A percentile compares a stretch with the other conserved stretches of the same genome.
Evolutionary conservation across 495 filamentous ascomycete species (phyloP).

Genomic region (Penicillium mononematosum): DNA sequence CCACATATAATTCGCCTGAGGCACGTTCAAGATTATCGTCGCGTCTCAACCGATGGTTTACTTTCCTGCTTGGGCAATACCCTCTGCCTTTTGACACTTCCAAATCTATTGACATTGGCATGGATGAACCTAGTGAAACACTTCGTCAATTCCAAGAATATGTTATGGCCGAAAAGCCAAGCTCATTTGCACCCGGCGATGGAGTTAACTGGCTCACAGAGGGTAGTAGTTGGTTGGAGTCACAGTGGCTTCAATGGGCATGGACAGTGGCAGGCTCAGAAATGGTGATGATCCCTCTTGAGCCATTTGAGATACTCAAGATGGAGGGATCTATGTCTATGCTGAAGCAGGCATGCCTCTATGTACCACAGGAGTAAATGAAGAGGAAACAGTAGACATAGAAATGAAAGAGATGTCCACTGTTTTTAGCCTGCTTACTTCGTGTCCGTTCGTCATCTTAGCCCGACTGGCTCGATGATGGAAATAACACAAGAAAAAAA

Average conservation of each 20-base stretch:
- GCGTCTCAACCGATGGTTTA: constrained; percentile 37
- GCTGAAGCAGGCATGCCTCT: constrained; percentile 39
- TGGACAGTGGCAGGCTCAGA: constrained; percentile 42
- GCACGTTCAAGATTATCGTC: constrained; percentile 25
- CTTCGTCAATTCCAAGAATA: constrained; percentile 26
- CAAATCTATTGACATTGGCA: background rate
- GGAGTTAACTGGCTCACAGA: constrained; percentile 25
- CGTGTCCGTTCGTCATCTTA: background rate
- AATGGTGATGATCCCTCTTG: constrained; percentile 38
- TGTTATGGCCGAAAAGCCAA: constrained; percentile 15
- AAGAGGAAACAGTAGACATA: background rate
- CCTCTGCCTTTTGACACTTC: constrained; percentile 22
- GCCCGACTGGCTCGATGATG: background rate
- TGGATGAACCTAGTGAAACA: constrained; percentile 28
- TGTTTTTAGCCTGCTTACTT: too few species aligned
- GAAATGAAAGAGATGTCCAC: background rate
- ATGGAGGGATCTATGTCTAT: constrained; percentile 29
- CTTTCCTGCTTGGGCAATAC: constrained; percentile 40
- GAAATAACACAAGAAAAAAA: background rate
- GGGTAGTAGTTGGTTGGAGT: constrained; percentile 39
- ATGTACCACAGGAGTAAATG: constrained; percentile 38
- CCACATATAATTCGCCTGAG: constrained; percentile 22
- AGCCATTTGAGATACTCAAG: constrained; percentile 36
- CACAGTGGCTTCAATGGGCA: constrained; percentile 45
- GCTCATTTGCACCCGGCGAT: constrained; percentile 12